A percentile compares a stretch with the other conserved stretches of the same genome.
phyloP scores from a whole-genome alignment of 352 stramenopile species.

The Plasmopara muralis region DNA sequence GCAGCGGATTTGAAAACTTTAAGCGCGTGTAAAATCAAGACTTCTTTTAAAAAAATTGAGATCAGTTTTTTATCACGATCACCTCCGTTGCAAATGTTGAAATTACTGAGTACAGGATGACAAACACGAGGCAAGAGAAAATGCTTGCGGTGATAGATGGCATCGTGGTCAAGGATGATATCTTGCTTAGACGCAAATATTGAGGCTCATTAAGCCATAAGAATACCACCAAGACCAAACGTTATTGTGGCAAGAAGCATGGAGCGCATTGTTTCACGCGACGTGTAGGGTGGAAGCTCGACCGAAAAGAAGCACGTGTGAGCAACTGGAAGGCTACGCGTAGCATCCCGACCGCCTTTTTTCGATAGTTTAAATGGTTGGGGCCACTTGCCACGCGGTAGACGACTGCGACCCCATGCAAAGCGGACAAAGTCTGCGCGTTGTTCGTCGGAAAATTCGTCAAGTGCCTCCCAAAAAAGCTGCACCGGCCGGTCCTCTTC shows the following conservation, averaged over 20 bases:
- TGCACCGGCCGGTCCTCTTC: constrained; percentile 75
- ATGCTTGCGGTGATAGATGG: no score
- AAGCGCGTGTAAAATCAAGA: constrained; percentile 66
- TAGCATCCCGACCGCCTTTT: constrained; percentile 78
- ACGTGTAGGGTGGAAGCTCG: constrained; percentile 91
- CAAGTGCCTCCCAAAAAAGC: constrained; percentile 88
- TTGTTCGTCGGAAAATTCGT: constrained; percentile 84
- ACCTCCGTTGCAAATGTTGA: not conserved
- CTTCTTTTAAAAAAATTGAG: not conserved
- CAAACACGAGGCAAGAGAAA: not conserved
- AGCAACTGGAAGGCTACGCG: constrained; percentile 81
- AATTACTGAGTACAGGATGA: not conserved
- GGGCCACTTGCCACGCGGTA: constrained; percentile 85
- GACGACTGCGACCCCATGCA: constrained; percentile 88
- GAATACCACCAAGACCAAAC: constrained; percentile 88
- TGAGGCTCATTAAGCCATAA: constrained; percentile 55
- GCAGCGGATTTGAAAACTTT: constrained; percentile 66
- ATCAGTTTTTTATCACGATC: not conserved
- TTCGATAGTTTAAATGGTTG: constrained; percentile 90
- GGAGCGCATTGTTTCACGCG: constrained; percentile 83
- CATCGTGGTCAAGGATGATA: not conserved
- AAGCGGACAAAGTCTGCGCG: constrained; percentile 90
- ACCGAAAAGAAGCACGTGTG: constrained; percentile 96
- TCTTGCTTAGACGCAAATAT: not conserved
- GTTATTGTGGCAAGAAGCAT: constrained; percentile 92